Conservation (phyloP, 129 eudicot genomes). For the Calendula officinalis region DNA sequence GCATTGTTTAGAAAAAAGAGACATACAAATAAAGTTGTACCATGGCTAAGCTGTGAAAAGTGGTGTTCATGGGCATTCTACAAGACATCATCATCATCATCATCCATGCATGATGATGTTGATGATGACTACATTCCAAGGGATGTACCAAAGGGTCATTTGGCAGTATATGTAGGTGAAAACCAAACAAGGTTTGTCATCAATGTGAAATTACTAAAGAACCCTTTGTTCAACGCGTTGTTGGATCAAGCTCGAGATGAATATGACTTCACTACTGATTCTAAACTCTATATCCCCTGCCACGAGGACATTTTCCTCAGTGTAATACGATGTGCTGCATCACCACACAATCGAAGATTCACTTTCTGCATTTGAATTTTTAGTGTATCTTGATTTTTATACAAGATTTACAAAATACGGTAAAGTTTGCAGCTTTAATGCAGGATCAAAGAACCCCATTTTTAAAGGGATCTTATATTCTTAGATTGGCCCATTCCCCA, state of each 20-base stretch:
- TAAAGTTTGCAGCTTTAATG: too few relatives aligned
- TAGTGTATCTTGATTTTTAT: conserved; percentile 8
- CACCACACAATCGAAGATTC: neutral
- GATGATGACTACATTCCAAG: conserved; percentile 35
- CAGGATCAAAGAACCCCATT: too few relatives aligned
- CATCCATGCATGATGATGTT: conserved; percentile 23
- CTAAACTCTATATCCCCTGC: conserved; percentile 53
- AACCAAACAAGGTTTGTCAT: conserved; percentile 42
- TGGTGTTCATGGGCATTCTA: neutral
- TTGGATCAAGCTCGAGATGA: conserved; percentile 46
- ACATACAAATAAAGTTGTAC: conserved; percentile 19
- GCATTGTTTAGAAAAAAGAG: conserved; percentile 37
- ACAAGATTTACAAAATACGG: neutral
- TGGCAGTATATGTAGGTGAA: conserved; percentile 56
- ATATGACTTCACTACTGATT: conserved; percentile 35
- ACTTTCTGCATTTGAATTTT: conserved; percentile 21
- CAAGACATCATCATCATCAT: conserved; percentile 17
- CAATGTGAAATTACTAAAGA: conserved; percentile 39
- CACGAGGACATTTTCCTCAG: conserved; percentile 39
- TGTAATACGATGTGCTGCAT: neutral
- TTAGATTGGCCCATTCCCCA: neutral
- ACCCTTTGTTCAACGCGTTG: conserved; percentile 44
- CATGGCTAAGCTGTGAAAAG: conserved; percentile 23
- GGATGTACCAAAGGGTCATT: conserved; percentile 60
- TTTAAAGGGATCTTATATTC: conserved; percentile 2